Evolutionary conservation across 345 rosid genomes (phyloP).

Genomic region (Citrus hindsii): DNA sequence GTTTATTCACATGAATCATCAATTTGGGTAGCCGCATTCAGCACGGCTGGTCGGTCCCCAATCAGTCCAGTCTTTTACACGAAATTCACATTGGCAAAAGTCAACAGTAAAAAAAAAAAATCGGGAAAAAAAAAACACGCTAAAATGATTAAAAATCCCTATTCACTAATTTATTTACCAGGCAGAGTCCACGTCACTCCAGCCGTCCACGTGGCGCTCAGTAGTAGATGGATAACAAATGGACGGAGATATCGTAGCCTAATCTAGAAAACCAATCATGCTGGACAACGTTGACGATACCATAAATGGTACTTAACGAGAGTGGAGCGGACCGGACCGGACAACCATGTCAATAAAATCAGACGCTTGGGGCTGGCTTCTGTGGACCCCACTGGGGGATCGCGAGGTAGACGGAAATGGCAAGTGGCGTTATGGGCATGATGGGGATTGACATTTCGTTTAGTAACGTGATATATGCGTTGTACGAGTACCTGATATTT

Average conservation of each 20-base stretch:
- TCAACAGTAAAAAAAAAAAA: not conserved
- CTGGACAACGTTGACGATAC: slow-evolving; percentile 17
- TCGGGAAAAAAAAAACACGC: too few relatives aligned
- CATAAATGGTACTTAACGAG: not conserved
- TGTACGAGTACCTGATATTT: not conserved
- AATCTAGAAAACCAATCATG: not conserved
- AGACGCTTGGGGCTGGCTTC: slow-evolving; percentile 14
- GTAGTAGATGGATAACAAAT: not conserved
- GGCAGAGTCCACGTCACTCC: not conserved
- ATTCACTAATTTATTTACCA: too few relatives aligned
- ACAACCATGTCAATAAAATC: slow-evolving; percentile 11
- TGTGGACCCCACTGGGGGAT: not conserved
- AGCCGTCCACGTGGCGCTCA: not conserved
- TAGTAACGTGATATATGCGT: not conserved
- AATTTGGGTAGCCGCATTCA: not conserved
- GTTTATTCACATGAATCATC: not conserved
- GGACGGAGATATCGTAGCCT: slow-evolving; percentile 6
- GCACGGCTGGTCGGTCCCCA: not conserved
- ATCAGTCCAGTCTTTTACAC: not conserved
- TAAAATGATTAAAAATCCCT: too few relatives aligned
- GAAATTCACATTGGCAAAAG: not conserved
- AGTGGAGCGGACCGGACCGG: not conserved
- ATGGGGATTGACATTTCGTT: not conserved
- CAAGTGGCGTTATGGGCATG: not conserved
- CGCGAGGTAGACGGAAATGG: not conserved